Percentiles rank a stretch among this genome's conserved stretches.
phyloP scores from a whole-genome alignment of 495 filamentous ascomycete genomes.

The Annulohypoxylon bovei region DNA sequence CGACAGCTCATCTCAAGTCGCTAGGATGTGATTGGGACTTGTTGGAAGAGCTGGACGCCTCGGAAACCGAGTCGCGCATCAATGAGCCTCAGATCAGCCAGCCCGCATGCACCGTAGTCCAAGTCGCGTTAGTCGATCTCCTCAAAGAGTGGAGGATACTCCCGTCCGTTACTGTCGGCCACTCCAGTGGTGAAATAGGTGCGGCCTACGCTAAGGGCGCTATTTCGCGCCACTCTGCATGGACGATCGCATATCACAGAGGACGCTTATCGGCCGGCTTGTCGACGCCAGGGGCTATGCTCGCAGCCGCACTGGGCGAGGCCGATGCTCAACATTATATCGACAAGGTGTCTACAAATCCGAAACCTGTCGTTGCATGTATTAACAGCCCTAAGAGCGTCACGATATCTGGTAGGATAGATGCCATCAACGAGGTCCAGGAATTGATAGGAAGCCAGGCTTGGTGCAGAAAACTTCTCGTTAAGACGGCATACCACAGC shows the following conservation, averaged over 20 bases:
- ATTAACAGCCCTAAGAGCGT: conserved; percentile 59
- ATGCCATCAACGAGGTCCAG: conserved; percentile 47
- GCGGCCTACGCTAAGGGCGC: conserved; percentile 58
- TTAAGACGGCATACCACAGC: conserved; percentile 57
- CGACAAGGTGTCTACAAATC: conserved; percentile 30
- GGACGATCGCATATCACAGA: conserved; percentile 60
- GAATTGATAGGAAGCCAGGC: conserved; percentile 40
- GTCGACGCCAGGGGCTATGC: conserved; percentile 52
- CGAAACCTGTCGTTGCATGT: conserved; percentile 54
- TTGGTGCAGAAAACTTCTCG: conserved; percentile 52
- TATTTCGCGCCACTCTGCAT: conserved; percentile 56
- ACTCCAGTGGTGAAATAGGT: conserved; percentile 70
- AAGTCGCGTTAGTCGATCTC: conserved; percentile 64
- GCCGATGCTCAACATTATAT: conserved; percentile 44
- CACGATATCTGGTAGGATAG: conserved; percentile 56
- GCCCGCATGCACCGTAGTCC: conserved; percentile 57
- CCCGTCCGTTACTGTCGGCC: conserved; percentile 62
- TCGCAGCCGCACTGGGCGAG: conserved; percentile 51
- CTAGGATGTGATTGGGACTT: conserved; percentile 43
- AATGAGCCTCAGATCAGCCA: conserved; percentile 50
- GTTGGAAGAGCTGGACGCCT: conserved; percentile 36
- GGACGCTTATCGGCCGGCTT: conserved; percentile 43
- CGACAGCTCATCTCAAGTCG: conserved; percentile 37
- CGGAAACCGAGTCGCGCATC: conserved; percentile 35
- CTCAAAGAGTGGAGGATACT: conserved; percentile 58